Base-by-base conservation (phyloP, 345 rosid species). In the Aquilaria yunnanensis region DNA sequence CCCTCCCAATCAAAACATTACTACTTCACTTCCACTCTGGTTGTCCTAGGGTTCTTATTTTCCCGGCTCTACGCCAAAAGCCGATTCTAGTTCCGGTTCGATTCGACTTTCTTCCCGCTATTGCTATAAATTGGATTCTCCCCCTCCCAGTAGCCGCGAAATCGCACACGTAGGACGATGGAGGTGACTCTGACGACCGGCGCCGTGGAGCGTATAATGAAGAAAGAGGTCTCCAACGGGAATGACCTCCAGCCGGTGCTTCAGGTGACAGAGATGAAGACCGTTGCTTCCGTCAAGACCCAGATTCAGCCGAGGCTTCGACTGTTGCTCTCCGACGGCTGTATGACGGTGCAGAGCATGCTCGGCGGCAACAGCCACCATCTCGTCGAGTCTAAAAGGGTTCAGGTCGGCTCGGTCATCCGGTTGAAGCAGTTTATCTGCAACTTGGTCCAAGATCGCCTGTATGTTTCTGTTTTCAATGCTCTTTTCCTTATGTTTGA, bases 221-320 rank as follows among this genome's bases (percentile, higher is more conserved):
- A 45, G 47, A 79, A 84, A 12, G 83, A 81, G 47, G 79, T 79
- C 23, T 9, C 76, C 54, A 57, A 64, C 31, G 86, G 83, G 60
- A 63, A 10, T 61, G 84, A 86, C 0, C 23, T 82, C 75, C 80
- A 67, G 65, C 98, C 96, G 33, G 73, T 81, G 46, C 64, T 90
- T 56, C 98, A 90, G 67, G 86, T 88, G 65, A 74, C 74, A 64
- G 97, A 88, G n/a, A 12, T 93, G 72, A 90, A 81, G 80, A 34
- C 55, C 62, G 80, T 89, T 54, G 83, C 67, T 62, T 72, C 82
- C 14, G 12, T 48, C 13, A 82, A 73, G 70, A 79, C 72, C 56
- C 80, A 67, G 48, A 77, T 74, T 11, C 80, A 69, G 48, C 71
- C 71, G 50, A 65, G 96, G 43, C 87, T 70, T 69, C 75, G 81